phyloP scores from a whole-genome alignment of 208 protist genomes.

The Strigomonas galati region DNA sequence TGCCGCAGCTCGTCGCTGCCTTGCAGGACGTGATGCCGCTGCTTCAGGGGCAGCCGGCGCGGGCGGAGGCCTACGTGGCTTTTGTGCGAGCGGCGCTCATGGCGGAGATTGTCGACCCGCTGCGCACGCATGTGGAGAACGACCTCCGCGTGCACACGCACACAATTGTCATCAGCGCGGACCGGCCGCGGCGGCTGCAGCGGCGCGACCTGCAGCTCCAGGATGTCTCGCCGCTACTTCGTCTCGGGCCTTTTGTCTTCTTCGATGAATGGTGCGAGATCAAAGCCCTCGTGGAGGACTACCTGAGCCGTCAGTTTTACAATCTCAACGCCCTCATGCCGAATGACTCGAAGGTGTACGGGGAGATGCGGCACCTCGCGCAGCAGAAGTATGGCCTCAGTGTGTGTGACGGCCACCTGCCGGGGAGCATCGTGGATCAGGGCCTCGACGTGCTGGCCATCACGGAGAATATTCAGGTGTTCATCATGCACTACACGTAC shows the following conservation, averaged over 20 bases:
- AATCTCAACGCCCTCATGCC: conserved; percentile 94
- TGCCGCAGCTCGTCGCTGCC: conserved; percentile 71
- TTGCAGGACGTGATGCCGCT: conserved; percentile 56
- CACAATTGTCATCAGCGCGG: conserved; percentile 49
- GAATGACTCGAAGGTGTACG: conserved; percentile 96
- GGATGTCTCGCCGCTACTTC: background rate
- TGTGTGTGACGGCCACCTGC: conserved; percentile 87
- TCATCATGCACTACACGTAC: conserved; percentile 96
- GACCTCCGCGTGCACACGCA: conserved; percentile 93
- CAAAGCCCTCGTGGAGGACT: conserved; percentile 75
- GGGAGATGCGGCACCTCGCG: conserved; percentile 95
- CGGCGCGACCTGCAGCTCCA: conserved; percentile 16
- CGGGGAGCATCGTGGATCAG: conserved; percentile 92
- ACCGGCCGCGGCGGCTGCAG: conserved; percentile 9
- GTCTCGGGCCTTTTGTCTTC: conserved; percentile 75
- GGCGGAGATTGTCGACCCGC: conserved; percentile 52
- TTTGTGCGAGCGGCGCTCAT: conserved; percentile 58
- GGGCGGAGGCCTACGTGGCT: conserved; percentile 49
- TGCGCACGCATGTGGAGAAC: conserved; percentile 92
- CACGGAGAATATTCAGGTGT: conserved; percentile 97
- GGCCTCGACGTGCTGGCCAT: conserved; percentile 97
- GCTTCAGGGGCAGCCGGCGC: conserved; percentile 19
- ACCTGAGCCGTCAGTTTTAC: conserved; percentile 96
- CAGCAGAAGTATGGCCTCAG: conserved; percentile 87
- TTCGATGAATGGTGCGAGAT: conserved; percentile 83